Base-by-base conservation (phyloP, 768 basidiomycete species). In the Zangia roseola region DNA sequence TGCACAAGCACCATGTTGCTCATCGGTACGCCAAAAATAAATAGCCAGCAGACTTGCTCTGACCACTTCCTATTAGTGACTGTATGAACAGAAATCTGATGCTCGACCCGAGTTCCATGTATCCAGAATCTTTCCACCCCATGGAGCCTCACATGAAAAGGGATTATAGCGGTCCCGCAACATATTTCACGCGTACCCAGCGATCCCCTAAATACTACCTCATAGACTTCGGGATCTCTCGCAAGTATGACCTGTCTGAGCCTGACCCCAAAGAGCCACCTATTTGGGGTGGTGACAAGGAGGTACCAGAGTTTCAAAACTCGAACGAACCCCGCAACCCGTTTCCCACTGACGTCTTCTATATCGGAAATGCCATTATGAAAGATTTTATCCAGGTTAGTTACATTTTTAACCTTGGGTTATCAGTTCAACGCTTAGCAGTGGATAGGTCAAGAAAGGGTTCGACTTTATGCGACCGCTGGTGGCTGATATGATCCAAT, bases 321-420 rank as follows among this genome's bases (percentile, higher is more conserved):
- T 49, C 37, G 10, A 13, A 40, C 3, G 23, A 52, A 3, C 63
- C 55, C 0, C 62, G 60, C 20, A 56, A 77, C 49, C 72, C 72
- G 2, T 77, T 76, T 44, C 62, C 69, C 0, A 69, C 68, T 0
- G 76, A 77, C 33, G 60, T 78, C 4, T 77, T 74, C 45, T 69
- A 69, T 42, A 47, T 75, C 2, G 74, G 73, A 1, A 76, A 75
- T 46, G 19, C 68, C 23, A 60, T 74, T 40, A 48, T 58, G n/a
- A 41, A 47, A 36, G 52, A 68, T 36, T 67, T 74, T 47, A 24
- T 67, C 1, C 53, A 65, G 43, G 72, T 73, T 16, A 21, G 19
- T 42, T 23, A 12, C 21, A 36, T 37, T 3, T 10, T 26, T 26
- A 26, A 10, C 28, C 28, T 28, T 28, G 3, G 12, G 12, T 28